Conservation (phyloP, 2,329 filamentous ascomycete species). For the Fusarium dlaminii region DNA sequence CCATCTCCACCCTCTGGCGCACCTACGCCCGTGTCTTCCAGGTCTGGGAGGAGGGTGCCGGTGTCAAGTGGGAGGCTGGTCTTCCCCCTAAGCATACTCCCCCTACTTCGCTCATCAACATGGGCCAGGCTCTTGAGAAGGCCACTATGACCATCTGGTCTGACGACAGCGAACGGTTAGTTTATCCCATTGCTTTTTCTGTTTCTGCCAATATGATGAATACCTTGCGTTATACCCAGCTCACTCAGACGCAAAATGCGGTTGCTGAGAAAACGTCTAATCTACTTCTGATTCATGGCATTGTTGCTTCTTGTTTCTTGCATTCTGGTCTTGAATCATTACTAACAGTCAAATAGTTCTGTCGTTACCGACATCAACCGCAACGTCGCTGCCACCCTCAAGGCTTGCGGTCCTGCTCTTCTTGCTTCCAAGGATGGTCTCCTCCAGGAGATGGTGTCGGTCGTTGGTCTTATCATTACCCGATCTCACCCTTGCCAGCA, state of each 20-base stretch:
- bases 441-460: slow-evolving; percentile 79
- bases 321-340: slow-evolving; percentile 28
- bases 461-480: slow-evolving; percentile 81
- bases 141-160: slow-evolving; percentile 87
- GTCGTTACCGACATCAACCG: slow-evolving; percentile 96
- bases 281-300: slow-evolving; percentile 50
- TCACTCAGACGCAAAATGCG: slow-evolving; percentile 96
- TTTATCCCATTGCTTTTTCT: slow-evolving; percentile 47
- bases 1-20: slow-evolving; percentile 91
- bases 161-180: slow-evolving; percentile 93
- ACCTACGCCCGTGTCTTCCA: slow-evolving; percentile 92
- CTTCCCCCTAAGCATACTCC: slow-evolving; percentile 84
- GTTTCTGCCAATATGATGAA: slow-evolving; percentile 75
- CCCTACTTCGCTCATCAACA: slow-evolving; percentile 81
- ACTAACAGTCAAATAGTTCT: slow-evolving; percentile 68
- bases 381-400: slow-evolving; percentile 88
- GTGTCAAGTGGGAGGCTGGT: slow-evolving; percentile 88
- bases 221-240: slow-evolving; percentile 95
- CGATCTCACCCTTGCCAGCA: slow-evolving; percentile 94
- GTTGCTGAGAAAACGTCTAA: slow-evolving; percentile 84
- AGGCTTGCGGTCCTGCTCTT: slow-evolving; percentile 88
- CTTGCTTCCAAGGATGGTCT: slow-evolving; percentile 74
- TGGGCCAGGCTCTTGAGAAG: slow-evolving; percentile 85
- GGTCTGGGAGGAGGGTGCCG: slow-evolving; percentile 78
- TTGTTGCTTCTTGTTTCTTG: slow-evolving; percentile 40